These are phyloP conservation scores for Biscogniauxia sp. DNA, from an alignment of 2,329 filamentous ascomycete genomes.

Conservation along the genomic window DNA sequence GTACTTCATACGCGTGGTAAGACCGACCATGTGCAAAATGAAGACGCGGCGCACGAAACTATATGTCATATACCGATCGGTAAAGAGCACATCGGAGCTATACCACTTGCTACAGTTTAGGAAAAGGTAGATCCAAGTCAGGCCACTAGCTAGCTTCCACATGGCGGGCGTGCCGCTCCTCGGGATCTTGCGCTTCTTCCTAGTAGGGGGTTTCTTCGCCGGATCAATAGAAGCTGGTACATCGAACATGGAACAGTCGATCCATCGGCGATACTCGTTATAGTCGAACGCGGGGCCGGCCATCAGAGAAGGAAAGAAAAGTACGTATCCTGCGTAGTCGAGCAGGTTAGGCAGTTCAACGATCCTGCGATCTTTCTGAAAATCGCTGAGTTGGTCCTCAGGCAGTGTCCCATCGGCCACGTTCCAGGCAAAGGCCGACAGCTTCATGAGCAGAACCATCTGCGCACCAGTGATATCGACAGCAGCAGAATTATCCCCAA, in stretches of 20 bases:
- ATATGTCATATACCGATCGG: constrained; percentile 65
- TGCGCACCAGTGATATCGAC: constrained; percentile 93
- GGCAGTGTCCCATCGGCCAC: constrained; percentile 86
- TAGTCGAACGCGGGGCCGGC: constrained; percentile 93
- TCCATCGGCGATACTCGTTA: constrained; percentile 86
- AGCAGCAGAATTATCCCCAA: constrained; percentile 59
- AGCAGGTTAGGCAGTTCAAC: constrained; percentile 70
- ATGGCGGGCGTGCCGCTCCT: constrained; percentile 83
- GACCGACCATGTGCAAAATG: constrained; percentile 77
- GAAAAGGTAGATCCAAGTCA: constrained; percentile 78
- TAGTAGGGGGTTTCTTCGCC: constrained; percentile 77
- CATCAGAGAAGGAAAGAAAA: constrained; percentile 92
- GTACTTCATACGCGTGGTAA: constrained; percentile 86
- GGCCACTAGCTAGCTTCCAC: constrained; percentile 69
- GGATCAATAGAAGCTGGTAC: constrained; percentile 79
- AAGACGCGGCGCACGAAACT: constrained; percentile 71
- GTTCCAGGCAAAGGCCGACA: constrained; percentile 97
- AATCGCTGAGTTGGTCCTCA: constrained; percentile 75
- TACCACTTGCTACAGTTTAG: constrained; percentile 70
- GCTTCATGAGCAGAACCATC: constrained; percentile 98
- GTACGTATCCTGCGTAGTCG: constrained; percentile 84
- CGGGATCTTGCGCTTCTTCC: constrained; percentile 89
- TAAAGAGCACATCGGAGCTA: constrained; percentile 60
- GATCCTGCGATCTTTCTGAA: constrained; percentile 80
- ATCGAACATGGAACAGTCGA: constrained; percentile 93